Conservation (phyloP, 1,284 basidiomycete genomes). For the Rhodotorula sp. region DNA sequence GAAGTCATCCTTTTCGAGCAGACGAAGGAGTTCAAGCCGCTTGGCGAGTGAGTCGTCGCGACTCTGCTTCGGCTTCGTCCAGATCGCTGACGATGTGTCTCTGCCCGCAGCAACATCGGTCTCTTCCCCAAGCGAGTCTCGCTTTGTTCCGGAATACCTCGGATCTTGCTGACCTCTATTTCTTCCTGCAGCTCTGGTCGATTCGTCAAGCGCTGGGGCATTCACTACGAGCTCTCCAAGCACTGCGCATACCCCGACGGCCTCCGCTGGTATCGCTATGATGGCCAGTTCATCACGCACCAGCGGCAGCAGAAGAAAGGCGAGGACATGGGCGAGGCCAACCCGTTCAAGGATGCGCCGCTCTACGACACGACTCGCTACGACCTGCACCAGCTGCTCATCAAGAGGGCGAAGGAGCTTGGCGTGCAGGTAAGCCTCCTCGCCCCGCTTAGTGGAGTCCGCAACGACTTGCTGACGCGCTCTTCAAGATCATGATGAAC, state of each 20-base stretch:
- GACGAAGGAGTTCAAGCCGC: constrained; percentile 38
- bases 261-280: background rate
- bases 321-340: constrained; percentile 2
- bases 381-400: constrained; percentile 13
- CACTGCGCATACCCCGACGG: constrained; percentile 3
- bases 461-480: background rate
- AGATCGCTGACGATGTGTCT: background rate
- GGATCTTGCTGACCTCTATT: too few relatives aligned
- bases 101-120: constrained; percentile 2
- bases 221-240: constrained; percentile 14
- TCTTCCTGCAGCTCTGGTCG: background rate
- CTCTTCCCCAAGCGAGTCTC: constrained; percentile 12
- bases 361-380: constrained; percentile 20
- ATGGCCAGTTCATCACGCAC: constrained; percentile 2
- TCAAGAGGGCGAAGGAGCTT: constrained; percentile 19
- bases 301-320: background rate
- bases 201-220: constrained; percentile 19
- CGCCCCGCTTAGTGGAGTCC: background rate
- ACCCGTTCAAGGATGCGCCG: constrained; percentile 15
- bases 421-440: constrained; percentile 3
- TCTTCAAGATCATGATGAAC: constrained; percentile 36
- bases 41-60: constrained; percentile 36
- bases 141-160: too few relatives aligned
- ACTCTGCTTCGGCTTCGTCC: background rate
- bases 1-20: constrained; percentile 44